Base-by-base conservation (phyloP, 345 rosid species). In the Anacardium occidentale region DNA sequence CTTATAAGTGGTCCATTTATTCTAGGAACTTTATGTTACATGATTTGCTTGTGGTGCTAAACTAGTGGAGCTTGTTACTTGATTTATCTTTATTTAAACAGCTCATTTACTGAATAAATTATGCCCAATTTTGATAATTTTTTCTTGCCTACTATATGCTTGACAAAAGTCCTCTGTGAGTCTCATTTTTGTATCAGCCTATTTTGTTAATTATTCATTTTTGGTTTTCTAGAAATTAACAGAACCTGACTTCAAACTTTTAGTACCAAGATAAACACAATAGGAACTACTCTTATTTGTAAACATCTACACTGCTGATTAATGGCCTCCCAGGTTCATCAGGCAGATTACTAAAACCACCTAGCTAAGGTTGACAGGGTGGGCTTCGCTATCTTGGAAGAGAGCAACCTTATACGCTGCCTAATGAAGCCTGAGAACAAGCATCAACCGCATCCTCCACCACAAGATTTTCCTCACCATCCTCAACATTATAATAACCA, bases 271-370 rank as follows among this genome's bases (percentile, higher is more conserved):
- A 26, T 6, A 13, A 25, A 50, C 34, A 25, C 32, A 24, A 13
- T 1, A 21, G 21, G 2, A 20, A 10, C 29, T 56, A 56, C 60
- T 24, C 60, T 56, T 22, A 1, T 56, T 22, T 11, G 25, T 56
- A 56, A 22, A 21, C 14, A 20, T 20, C 8, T 56, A 21, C 53
- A n/a, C 45, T 45, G 42, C 6, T 20, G 42, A 13, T 50, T 50
- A 2, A 69, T 71, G 75, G 75, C 68, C 9, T 4, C 50, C 21
- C 75, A 7, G 17, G 51, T 47, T 64, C 25, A 20, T 44, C 42
- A 59, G 40, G 29, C 20, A 59, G 4, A 34, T 32, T 6, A 37
- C 7, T 37, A 37, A 8, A 2, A 3, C 22, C 61, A 3, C 17
- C 75, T 62, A 10, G 62, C 22, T n/a, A 0, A 53, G 2, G 25